phyloP scores from a whole-genome alignment of 495 filamentous ascomycete genomes.

The Hypomontagnella monticulosa region DNA sequence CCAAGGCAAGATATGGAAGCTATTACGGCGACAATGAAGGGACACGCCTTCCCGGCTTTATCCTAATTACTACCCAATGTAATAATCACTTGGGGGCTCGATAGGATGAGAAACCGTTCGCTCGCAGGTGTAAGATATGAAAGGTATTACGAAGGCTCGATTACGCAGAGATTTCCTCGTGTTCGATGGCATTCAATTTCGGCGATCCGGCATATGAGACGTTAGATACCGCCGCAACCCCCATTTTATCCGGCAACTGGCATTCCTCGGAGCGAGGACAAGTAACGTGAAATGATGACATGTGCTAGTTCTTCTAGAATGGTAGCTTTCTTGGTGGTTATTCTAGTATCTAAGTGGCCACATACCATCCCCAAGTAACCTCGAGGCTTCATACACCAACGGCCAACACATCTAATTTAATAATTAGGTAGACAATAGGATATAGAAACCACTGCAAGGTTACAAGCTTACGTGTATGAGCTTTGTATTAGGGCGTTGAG shows the following conservation, averaged over 20 bases:
- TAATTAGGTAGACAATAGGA: too few relatives aligned
- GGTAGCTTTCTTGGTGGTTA: too few relatives aligned
- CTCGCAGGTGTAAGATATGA: too few relatives aligned
- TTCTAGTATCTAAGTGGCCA: too few relatives aligned
- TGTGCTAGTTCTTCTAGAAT: too few relatives aligned
- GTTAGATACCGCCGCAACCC: slow-evolving; percentile 25
- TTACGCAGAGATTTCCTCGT: background rate
- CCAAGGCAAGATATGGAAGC: slow-evolving; percentile 10
- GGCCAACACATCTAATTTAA: too few relatives aligned
- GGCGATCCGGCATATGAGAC: slow-evolving; percentile 14
- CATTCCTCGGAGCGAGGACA: background rate
- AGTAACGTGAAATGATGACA: too few relatives aligned
- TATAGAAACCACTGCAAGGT: too few relatives aligned
- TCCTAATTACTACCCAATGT: background rate
- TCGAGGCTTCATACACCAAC: too few relatives aligned
- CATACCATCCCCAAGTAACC: too few relatives aligned
- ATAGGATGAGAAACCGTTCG: background rate
- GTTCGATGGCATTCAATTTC: slow-evolving; percentile 19
- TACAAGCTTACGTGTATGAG: too few relatives aligned
- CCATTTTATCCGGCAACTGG: slow-evolving; percentile 18
- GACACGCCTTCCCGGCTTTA: background rate
- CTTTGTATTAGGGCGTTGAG: too few relatives aligned
- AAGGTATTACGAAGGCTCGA: background rate
- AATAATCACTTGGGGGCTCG: background rate
- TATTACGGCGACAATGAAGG: slow-evolving; percentile 2